phyloP scores from a whole-genome alignment of 1,284 basidiomycete genomes.

The Tilletia horrida region DNA sequence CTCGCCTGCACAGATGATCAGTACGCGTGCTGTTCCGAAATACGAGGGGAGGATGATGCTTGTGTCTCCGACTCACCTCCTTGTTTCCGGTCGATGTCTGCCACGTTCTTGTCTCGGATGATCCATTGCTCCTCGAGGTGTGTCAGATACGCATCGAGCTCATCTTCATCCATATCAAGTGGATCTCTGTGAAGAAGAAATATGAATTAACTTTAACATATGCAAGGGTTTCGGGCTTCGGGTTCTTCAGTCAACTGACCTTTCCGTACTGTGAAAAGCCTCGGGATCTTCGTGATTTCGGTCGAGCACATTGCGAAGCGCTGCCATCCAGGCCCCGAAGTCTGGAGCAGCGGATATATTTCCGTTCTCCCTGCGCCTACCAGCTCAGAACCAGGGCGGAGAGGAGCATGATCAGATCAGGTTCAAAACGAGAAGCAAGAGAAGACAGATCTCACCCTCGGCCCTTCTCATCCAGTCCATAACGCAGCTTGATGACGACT shows the following conservation, averaged over 20 bases:
- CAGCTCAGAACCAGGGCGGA: not conserved
- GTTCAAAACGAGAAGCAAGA: not conserved
- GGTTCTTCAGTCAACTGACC: not conserved
- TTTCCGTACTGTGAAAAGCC: not conserved
- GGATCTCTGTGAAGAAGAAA: constrained; percentile 54
- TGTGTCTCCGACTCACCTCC: constrained; percentile 5
- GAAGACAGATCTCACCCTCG: constrained; percentile 26
- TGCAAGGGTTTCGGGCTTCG: too few species aligned
- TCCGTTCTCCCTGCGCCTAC: not conserved
- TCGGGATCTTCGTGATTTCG: not conserved
- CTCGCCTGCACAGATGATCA: not conserved
- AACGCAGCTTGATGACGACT: constrained; percentile 45
- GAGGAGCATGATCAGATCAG: not conserved
- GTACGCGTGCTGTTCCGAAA: not conserved
- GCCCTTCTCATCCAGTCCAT: constrained; percentile 41
- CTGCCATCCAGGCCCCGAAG: not conserved
- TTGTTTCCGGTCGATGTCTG: constrained; percentile 9
- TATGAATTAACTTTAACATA: not conserved
- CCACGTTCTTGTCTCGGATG: constrained; percentile 24
- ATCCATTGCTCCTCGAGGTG: constrained; percentile 65
- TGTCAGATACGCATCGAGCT: constrained; percentile 67
- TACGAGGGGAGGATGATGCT: too few species aligned
- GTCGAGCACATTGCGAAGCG: not conserved
- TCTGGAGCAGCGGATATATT: not conserved
- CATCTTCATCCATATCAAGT: constrained; percentile 61